Percentiles rank a stretch among this genome's conserved stretches.
Conservation (phyloP, 306 rosid species). For the Cyclanthera cordifolia region DNA sequence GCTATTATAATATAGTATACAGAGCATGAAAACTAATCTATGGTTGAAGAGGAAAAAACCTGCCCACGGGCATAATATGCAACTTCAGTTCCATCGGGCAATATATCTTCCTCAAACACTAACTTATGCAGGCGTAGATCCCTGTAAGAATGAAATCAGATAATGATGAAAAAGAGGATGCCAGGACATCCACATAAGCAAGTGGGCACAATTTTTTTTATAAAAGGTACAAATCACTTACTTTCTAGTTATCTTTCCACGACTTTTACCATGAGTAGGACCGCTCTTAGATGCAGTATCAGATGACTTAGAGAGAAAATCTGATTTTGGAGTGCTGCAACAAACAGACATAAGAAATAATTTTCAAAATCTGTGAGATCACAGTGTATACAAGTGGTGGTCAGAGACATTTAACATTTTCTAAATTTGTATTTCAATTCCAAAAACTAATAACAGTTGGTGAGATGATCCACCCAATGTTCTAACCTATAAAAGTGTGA, state of each 20-base stretch:
- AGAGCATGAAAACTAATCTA: no score
- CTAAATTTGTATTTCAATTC: not conserved
- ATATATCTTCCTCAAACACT: slow-evolving; percentile 69
- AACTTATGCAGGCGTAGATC: slow-evolving; percentile 76
- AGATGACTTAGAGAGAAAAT: slow-evolving; percentile 22
- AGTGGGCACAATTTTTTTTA: not conserved
- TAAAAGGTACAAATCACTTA: slow-evolving; percentile 26
- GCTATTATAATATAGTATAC: no score
- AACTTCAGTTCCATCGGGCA: slow-evolving; percentile 80
- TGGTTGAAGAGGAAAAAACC: slow-evolving; percentile 24
- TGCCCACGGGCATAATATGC: slow-evolving; percentile 62
- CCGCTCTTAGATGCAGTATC: slow-evolving; percentile 36
- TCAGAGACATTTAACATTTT: not conserved
- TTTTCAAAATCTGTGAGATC: not conserved
- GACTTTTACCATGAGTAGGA: slow-evolving; percentile 49
- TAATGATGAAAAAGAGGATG: not conserved
- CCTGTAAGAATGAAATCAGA: slow-evolving; percentile 29
- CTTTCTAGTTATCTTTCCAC: slow-evolving; percentile 79
- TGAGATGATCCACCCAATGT: not conserved
- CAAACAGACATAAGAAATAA: not conserved
- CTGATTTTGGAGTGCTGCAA: slow-evolving; percentile 43
- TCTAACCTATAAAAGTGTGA: not conserved
- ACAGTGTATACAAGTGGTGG: no score
- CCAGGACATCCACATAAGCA: not conserved
- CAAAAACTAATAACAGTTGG: not conserved